Evolutionary conservation across 345 rosid species (phyloP).

Genomic region (Salix suchowensis): DNA sequence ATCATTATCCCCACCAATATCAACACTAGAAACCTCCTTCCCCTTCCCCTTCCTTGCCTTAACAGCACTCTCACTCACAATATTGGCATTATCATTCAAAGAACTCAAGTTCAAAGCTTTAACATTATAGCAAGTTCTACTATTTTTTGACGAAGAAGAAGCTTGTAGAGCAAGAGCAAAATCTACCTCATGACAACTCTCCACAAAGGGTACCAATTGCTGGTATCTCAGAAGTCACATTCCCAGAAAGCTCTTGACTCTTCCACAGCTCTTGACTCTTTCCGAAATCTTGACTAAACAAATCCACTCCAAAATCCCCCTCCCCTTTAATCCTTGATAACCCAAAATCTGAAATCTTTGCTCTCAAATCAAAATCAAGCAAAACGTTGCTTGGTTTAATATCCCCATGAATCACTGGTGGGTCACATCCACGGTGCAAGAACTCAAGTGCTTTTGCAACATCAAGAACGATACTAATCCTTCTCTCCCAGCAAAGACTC

Average conservation of each 20-base stretch:
- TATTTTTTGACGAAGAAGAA: conserved; percentile 77
- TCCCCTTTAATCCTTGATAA: conserved; percentile 84
- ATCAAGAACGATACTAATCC: conserved; percentile 66
- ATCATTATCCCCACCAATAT: conserved; percentile 54
- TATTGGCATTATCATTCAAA: conserved; percentile 34
- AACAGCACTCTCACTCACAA: conserved; percentile 40
- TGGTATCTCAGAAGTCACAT: conserved; percentile 41
- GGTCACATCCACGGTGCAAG: conserved; percentile 85
- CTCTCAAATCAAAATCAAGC: conserved; percentile 72
- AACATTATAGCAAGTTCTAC: conserved; percentile 50
- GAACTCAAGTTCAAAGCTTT: conserved; percentile 55
- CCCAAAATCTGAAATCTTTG: conserved; percentile 93
- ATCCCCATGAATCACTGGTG: conserved; percentile 95
- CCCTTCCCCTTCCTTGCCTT: conserved; percentile 53
- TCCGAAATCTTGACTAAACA: conserved; percentile 81
- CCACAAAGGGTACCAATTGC: conserved; percentile 23
- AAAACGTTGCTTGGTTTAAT: conserved; percentile 92
- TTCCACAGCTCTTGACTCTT: conserved; percentile 78
- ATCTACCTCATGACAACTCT: conserved; percentile 59
- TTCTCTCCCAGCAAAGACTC: conserved; percentile 68
- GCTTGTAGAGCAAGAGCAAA: conserved; percentile 93
- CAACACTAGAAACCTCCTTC: conserved; percentile 56
- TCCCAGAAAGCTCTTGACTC: conserved; percentile 61
- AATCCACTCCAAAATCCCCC: conserved; percentile 68
- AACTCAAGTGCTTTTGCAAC: conserved; percentile 83